Evolutionary conservation across 2,329 filamentous ascomycete genomes (phyloP).

Genomic region (Pseudogymnoascus destructans): DNA sequence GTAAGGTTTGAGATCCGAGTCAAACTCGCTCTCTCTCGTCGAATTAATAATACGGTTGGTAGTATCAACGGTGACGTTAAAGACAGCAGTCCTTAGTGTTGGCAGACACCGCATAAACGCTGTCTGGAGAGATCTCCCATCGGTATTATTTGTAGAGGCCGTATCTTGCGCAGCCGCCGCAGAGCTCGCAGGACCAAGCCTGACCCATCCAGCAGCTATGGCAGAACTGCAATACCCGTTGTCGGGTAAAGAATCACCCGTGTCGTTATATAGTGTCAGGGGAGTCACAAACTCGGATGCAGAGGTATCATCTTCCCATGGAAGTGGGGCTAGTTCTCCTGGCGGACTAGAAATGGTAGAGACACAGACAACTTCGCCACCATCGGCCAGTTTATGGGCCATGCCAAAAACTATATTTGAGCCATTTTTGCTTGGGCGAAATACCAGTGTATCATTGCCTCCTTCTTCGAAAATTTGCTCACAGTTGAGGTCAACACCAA

Average conservation of each 20-base stretch:
- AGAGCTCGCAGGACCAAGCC: conserved; percentile 8
- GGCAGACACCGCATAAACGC: conserved; percentile 27
- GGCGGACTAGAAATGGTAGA: too few relatives aligned
- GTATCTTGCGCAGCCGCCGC: neutral
- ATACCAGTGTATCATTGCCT: neutral
- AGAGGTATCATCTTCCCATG: too few relatives aligned
- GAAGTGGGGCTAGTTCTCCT: too few relatives aligned
- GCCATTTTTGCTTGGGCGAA: conserved; percentile 4
- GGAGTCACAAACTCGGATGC: neutral
- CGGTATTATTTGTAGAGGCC: neutral
- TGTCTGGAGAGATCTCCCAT: neutral
- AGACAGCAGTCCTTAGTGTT: conserved; percentile 23
- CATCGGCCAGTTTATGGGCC: neutral
- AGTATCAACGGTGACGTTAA: conserved; percentile 26
- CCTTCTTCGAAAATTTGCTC: conserved; percentile 15
- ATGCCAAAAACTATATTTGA: conserved; percentile 3
- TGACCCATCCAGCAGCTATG: conserved; percentile 15
- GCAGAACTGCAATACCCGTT: conserved; percentile 12
- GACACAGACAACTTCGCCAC: too few relatives aligned
- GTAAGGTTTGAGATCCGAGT: neutral
- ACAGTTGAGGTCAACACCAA: conserved; percentile 28
- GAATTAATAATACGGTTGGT: conserved; percentile 23
- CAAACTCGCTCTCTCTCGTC: conserved; percentile 10
- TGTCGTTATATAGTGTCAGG: neutral
- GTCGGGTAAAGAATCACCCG: neutral